Conservation (phyloP, 768 basidiomycete species). For the Leccinum uliginosum region DNA sequence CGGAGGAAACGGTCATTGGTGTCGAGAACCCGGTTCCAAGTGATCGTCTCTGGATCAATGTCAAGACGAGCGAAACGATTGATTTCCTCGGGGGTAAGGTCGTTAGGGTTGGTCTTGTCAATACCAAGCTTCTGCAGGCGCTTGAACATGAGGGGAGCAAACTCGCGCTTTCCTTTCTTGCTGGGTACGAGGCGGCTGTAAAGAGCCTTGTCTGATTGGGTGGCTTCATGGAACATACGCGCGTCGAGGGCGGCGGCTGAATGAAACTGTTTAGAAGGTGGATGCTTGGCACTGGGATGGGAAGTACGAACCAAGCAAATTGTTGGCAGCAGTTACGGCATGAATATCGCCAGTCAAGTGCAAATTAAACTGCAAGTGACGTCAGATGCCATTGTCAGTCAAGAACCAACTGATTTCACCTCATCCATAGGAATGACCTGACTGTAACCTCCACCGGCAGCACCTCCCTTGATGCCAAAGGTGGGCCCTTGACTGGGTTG, state of each 20-base stretch:
- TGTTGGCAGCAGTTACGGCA: conserved; percentile 96
- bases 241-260: conserved; percentile 93
- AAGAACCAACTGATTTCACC: conserved; percentile 34
- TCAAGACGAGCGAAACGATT: conserved; percentile 88
- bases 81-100: conserved; percentile 90
- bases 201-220: conserved; percentile 92
- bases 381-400: conserved; percentile 4
- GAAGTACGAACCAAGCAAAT: conserved; percentile 67
- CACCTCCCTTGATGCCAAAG: conserved; percentile 98
- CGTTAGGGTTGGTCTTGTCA: conserved; percentile 87
- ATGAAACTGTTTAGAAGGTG: conserved; percentile 1
- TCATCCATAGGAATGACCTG: conserved; percentile 99
- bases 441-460: conserved; percentile 96
- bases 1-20: conserved; percentile 97
- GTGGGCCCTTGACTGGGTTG: conserved; percentile 99
- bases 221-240: conserved; percentile 95
- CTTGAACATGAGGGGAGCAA: conserved; percentile 94
- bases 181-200: conserved; percentile 88
- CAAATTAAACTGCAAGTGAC: conserved; percentile 71
- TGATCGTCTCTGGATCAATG: conserved; percentile 85
- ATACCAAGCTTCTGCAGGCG: conserved; percentile 94
- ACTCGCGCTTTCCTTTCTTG: conserved; percentile 92
- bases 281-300: background rate
- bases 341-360: conserved; percentile 98
- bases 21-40: conserved; percentile 97